Conservation (phyloP, 1,284 basidiomycete species). For the Ganoderma lingzhi region DNA sequence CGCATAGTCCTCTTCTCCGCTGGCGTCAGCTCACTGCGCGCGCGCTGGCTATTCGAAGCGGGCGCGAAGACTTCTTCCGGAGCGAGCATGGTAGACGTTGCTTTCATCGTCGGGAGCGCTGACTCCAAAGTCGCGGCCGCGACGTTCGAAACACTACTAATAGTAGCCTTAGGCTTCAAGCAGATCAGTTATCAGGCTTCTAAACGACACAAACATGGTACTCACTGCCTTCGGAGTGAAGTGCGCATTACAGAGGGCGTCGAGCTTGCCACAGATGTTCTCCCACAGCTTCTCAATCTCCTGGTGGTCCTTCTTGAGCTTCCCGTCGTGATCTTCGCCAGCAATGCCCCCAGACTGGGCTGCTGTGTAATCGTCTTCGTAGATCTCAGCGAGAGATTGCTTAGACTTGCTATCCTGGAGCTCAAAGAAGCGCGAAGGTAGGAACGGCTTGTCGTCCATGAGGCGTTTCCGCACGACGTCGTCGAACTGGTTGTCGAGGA, state of each 20-base stretch:
- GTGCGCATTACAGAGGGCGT: conserved; percentile 94
- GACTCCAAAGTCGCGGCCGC: conserved; percentile 91
- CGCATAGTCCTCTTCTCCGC: conserved; percentile 81
- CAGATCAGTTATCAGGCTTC: conserved; percentile 18
- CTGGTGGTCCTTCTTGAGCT: conserved; percentile 88
- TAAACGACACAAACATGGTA: conserved; percentile 17
- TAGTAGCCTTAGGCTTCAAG: conserved; percentile 85
- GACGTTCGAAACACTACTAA: conserved; percentile 88
- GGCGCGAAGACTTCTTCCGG: conserved; percentile 92
- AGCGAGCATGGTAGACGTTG: conserved; percentile 84
- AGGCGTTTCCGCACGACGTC: conserved; percentile 88
- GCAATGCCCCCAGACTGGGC: conserved; percentile 61
- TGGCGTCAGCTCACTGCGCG: conserved; percentile 86
- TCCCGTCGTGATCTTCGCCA: conserved; percentile 86
- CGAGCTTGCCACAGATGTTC: conserved; percentile 88
- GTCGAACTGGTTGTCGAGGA: conserved; percentile 89
- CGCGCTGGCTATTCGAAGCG: conserved; percentile 59
- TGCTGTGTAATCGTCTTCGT: conserved; percentile 91
- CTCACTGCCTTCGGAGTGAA: conserved; percentile 94
- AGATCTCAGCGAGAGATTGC: conserved; percentile 94
- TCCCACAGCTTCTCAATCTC: conserved; percentile 89
- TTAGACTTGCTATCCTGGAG: conserved; percentile 89
- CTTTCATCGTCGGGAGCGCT: conserved; percentile 85
- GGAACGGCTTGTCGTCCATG: conserved; percentile 86
- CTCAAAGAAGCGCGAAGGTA: conserved; percentile 91